Percentiles rank a stretch among this genome's conserved stretches.
Evolutionary conservation across 495 filamentous ascomycete species (phyloP).

Genomic region (Podospora pseudocomata): DNA sequence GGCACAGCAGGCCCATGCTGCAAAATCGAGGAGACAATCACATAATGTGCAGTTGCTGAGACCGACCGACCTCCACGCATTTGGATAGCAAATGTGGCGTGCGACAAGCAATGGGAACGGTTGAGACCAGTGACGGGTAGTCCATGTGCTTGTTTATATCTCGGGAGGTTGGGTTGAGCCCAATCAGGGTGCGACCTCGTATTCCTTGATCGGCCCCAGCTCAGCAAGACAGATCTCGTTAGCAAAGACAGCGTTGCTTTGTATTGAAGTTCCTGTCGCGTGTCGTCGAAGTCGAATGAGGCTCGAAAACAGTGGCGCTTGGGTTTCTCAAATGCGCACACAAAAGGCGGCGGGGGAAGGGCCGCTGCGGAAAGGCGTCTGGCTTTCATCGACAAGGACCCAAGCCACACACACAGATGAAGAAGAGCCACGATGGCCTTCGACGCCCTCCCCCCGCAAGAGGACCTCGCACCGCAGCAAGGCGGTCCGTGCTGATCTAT

Average conservation of each 20-base stretch:
- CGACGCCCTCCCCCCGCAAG: neutral
- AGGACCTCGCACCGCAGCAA: neutral
- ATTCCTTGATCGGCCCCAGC: neutral
- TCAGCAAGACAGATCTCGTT: neutral
- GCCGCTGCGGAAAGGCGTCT: neutral
- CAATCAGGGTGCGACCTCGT: neutral
- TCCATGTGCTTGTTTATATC: neutral
- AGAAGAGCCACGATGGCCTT: neutral
- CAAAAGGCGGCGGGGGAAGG: neutral
- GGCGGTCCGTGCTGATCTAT: neutral
- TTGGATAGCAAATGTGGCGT: conserved; percentile 1
- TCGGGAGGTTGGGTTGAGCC: neutral
- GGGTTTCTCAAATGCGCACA: neutral
- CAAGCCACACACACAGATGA: neutral
- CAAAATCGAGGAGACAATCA: conserved; percentile 12
- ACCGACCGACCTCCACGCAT: neutral
- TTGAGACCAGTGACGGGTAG: neutral
- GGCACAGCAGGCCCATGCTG: no score
- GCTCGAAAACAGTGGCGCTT: neutral
- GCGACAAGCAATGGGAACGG: neutral
- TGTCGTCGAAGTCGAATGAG: neutral
- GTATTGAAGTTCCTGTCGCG: neutral
- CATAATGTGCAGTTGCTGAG: neutral
- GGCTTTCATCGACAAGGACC: neutral
- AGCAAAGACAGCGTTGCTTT: neutral